phyloP scores from a whole-genome alignment of 2,329 filamentous ascomycete species.

The Conoideocrella luteorostrata region DNA sequence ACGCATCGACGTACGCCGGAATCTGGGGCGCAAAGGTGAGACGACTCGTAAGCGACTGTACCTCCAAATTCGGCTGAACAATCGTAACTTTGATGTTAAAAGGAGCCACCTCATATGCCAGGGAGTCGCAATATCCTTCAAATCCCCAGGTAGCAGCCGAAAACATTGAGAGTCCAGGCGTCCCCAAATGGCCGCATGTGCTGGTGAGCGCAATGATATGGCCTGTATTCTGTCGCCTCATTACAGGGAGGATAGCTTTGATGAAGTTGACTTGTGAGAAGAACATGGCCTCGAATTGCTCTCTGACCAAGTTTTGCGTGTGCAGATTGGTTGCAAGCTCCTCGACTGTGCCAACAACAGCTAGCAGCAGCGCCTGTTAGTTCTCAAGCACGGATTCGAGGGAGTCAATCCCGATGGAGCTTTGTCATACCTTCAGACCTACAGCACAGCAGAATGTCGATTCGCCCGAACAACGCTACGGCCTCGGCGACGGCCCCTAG shows the following conservation, averaged over 20 bases:
- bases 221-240: conserved; percentile 74
- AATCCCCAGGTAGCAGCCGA: conserved; percentile 91
- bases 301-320: conserved; percentile 72
- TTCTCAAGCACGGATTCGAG: background rate
- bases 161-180: conserved; percentile 84
- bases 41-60: conserved; percentile 78
- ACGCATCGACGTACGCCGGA: conserved; percentile 37
- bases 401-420: too few relatives aligned
- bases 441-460: conserved; percentile 88
- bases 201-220: conserved; percentile 88
- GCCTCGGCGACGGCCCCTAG: conserved; percentile 83
- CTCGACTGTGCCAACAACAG: conserved; percentile 84
- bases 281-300: conserved; percentile 92
- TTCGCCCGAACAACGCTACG: conserved; percentile 72
- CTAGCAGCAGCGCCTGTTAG: conserved; percentile 32
- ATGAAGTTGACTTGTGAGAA: conserved; percentile 96
- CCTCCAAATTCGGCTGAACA: conserved; percentile 91
- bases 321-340: conserved; percentile 70
- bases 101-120: conserved; percentile 92
- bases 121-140: conserved; percentile 90
- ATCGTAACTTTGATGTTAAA: conserved; percentile 97
- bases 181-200: conserved; percentile 87
- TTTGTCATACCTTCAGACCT: conserved; percentile 65
- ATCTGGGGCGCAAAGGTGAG: conserved; percentile 79
- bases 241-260: conserved; percentile 74